These are phyloP conservation scores for Guyanaporus albipodus DNA, from an alignment of 768 basidiomycete species.

Conservation along the genomic window DNA sequence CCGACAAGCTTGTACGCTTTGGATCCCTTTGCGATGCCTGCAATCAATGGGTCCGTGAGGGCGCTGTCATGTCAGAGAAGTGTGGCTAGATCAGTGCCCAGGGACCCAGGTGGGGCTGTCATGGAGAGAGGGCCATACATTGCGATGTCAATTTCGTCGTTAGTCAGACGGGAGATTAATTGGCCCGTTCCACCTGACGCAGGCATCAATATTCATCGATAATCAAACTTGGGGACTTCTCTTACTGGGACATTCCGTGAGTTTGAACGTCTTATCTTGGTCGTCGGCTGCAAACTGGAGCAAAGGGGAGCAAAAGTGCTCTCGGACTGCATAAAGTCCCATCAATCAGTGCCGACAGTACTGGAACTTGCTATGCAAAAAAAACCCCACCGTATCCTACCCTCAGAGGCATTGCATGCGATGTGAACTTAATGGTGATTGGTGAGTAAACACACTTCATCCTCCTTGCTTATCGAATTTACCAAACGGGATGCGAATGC, in stretches of 20 bases:
- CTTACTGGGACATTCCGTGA: slow-evolving; percentile 88
- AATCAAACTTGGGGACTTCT: slow-evolving; percentile 1
- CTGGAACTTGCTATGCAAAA: not conserved
- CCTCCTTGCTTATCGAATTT: too few relatives aligned
- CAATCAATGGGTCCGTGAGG: slow-evolving; percentile 86
- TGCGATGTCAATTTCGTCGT: slow-evolving; percentile 77
- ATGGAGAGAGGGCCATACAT: slow-evolving; percentile 47
- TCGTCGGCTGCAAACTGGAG: slow-evolving; percentile 79
- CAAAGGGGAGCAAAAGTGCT: slow-evolving; percentile 91
- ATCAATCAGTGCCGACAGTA: slow-evolving; percentile 6
- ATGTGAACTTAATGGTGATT: too few relatives aligned
- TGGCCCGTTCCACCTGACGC: slow-evolving; percentile 78
- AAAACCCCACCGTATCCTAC: slow-evolving; percentile 32
- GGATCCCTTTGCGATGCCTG: slow-evolving; percentile 89
- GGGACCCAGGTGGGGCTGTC: not conserved
- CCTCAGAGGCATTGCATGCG: slow-evolving; percentile 26
- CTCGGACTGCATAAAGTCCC: slow-evolving; percentile 50
- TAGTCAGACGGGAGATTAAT: slow-evolving; percentile 67
- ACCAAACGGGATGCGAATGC: not conserved
- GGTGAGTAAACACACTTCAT: too few relatives aligned
- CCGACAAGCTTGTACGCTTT: slow-evolving; percentile 88
- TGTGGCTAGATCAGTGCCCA: not conserved
- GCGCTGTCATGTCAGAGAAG: slow-evolving; percentile 46
- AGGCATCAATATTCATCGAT: slow-evolving; percentile 14
- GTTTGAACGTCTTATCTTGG: slow-evolving; percentile 64